A percentile compares a stretch with the other conserved stretches of the same genome.
Evolutionary conservation across 169 alveolate genomes (phyloP).

Genomic region (Plasmodium ovale): DNA sequence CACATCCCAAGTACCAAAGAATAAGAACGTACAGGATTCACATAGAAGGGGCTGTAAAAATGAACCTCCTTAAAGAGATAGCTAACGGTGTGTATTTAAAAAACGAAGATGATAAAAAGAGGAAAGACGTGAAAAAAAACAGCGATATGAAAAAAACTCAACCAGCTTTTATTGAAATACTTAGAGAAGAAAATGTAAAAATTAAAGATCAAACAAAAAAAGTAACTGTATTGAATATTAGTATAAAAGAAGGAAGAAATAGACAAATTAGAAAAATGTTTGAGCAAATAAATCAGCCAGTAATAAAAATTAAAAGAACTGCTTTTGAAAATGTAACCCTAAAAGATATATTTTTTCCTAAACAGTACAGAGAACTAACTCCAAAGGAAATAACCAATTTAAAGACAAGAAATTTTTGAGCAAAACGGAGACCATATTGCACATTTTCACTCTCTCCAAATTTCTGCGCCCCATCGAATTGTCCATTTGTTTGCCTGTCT

Average conservation of each 20-base stretch:
- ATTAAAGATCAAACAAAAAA: slow-evolving; percentile 53
- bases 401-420: slow-evolving; percentile 21
- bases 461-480: no score
- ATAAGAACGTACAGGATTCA: slow-evolving; percentile 65
- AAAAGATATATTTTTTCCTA: slow-evolving; percentile 53
- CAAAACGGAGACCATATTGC: background rate
- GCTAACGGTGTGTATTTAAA: slow-evolving; percentile 58
- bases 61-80: slow-evolving; percentile 55
- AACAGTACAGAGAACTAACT: slow-evolving; percentile 67
- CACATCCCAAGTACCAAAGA: slow-evolving; percentile 73
- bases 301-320: slow-evolving; percentile 70
- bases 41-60: slow-evolving; percentile 61
- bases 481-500: no score
- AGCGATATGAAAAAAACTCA: slow-evolving; percentile 30
- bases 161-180: slow-evolving; percentile 75
- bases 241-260: slow-evolving; percentile 75
- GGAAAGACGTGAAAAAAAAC: background rate
- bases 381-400: slow-evolving; percentile 42
- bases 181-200: slow-evolving; percentile 63
- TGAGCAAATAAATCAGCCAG: slow-evolving; percentile 75
- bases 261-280: slow-evolving; percentile 75
- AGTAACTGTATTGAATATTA: slow-evolving; percentile 53
- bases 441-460: no score
- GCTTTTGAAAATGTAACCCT: slow-evolving; percentile 75
- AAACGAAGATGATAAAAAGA: slow-evolving; percentile 12